A percentile compares a stretch with the other conserved stretches of the same genome.
These are phyloP conservation scores for Hymenotorrendiella dingleyae DNA, from an alignment of 2,329 filamentous ascomycete species.

Conservation along the genomic window DNA sequence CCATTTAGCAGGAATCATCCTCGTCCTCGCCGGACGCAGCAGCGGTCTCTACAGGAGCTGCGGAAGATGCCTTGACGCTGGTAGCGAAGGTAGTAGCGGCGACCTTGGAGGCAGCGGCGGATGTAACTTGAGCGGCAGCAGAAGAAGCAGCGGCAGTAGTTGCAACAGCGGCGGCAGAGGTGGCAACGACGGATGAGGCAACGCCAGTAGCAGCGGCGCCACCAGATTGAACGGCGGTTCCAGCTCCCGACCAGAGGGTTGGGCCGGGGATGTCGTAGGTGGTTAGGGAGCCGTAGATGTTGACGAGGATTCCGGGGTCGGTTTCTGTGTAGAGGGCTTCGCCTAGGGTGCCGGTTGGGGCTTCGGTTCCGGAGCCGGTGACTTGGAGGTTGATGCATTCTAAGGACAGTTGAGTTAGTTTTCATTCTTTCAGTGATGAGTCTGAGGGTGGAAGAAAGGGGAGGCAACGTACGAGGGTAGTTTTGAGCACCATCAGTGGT, in stretches of 20 bases:
- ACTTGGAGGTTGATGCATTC: constrained; percentile 42
- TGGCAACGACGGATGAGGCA: no score
- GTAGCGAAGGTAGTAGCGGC: neutral
- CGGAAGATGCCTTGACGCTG: constrained; percentile 9
- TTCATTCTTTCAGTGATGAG: no score
- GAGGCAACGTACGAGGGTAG: no score
- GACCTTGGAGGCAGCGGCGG: constrained; percentile 4
- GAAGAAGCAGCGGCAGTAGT: constrained; percentile 1
- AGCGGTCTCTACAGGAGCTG: constrained; percentile 8
- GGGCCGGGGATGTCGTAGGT: constrained; percentile 2
- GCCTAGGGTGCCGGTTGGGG: constrained; percentile 5
- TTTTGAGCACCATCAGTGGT: constrained; percentile 37
- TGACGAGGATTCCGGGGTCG: constrained; percentile 41
- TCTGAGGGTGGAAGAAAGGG: no score
- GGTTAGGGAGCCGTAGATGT: constrained; percentile 34
- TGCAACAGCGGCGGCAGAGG: constrained; percentile 3
- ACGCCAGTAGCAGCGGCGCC: no score
- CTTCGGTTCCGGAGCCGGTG: constrained; percentile 31
- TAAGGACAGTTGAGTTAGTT: no score
- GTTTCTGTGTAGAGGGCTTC: constrained; percentile 28
- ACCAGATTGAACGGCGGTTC: no score
- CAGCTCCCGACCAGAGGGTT: no score
- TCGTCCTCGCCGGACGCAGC: constrained; percentile 11
- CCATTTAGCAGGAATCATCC: neutral
- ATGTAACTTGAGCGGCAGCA: constrained; percentile 6